A percentile compares a stretch with the other conserved stretches of the same genome.
phyloP scores from a whole-genome alignment of 176 grass and related monocot genomes.

The Oryza brachyantha region DNA sequence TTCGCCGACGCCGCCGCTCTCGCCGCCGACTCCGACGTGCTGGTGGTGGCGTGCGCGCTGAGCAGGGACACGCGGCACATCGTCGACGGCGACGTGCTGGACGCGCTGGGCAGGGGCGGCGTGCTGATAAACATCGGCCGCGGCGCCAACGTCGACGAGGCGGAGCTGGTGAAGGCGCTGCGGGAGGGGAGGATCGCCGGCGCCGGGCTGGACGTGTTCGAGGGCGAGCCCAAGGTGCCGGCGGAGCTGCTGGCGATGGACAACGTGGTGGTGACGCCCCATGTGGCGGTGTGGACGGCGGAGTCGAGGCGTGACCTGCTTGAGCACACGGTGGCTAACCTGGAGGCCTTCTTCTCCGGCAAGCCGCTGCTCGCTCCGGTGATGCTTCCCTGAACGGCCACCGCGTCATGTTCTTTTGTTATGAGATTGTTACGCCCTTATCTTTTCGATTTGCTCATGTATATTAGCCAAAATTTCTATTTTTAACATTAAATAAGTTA shows the following conservation, averaged over 20 bases:
- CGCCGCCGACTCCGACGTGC: conserved; percentile 38
- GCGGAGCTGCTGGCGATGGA: conserved; percentile 42
- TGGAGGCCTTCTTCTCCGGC: conserved; percentile 45
- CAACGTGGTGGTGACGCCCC: conserved; percentile 39
- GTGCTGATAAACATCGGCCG: conserved; percentile 46
- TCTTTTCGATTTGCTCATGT: too few species aligned
- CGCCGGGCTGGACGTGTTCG: conserved; percentile 48
- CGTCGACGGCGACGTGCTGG: conserved; percentile 29
- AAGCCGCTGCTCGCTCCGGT: conserved; percentile 38
- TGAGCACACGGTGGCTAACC: conserved; percentile 4
- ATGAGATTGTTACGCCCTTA: too few species aligned
- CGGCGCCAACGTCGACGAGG: conserved; percentile 39
- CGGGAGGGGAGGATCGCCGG: conserved; percentile 38
- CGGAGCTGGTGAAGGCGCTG: conserved; percentile 27
- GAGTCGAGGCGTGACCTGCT: conserved; percentile 22
- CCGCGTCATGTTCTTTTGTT: too few species aligned
- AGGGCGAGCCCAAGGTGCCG: conserved; percentile 38
- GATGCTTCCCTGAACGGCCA: neutral
- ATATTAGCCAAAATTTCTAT: too few species aligned
- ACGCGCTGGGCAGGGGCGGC: conserved; percentile 28
- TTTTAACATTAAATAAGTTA: too few species aligned
- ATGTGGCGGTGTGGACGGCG: neutral
- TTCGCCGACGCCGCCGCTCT: conserved; percentile 1
- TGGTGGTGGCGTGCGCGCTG: conserved; percentile 44
- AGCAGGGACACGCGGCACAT: conserved; percentile 32